phyloP scores from a whole-genome alignment of 2,329 filamentous ascomycete species.

The Colletotrichum abscissum region DNA sequence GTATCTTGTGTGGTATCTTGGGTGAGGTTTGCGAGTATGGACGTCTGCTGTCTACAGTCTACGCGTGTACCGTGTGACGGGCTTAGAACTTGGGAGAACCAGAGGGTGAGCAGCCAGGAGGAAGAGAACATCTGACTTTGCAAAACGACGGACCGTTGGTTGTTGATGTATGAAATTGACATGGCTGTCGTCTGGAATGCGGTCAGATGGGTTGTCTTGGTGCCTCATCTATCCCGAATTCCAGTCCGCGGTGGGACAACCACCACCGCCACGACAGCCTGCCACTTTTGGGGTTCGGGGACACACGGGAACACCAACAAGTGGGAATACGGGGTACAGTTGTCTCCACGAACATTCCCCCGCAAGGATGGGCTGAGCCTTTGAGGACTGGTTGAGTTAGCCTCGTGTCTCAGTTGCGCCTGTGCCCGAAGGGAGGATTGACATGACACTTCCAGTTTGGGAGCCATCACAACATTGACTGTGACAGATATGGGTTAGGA shows the following conservation, averaged over 20 bases:
- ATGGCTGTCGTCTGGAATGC: slow-evolving; percentile 6
- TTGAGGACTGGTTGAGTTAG: not conserved
- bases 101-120: not conserved
- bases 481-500: not conserved
- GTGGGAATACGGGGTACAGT: not conserved
- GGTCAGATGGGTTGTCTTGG: slow-evolving; percentile 6
- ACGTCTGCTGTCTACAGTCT: no score
- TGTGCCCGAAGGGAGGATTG: not conserved
- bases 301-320: not conserved
- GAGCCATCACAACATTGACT: not conserved
- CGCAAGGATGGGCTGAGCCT: not conserved
- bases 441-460: not conserved
- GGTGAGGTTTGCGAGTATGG: no score
- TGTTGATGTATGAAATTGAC: not conserved
- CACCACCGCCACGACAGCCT: not conserved
- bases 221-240: slow-evolving; percentile 21
- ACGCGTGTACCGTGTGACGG: no score
- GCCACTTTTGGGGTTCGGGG: not conserved
- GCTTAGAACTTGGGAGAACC: not conserved
- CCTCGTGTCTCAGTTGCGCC: not conserved
- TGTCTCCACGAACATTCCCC: not conserved
- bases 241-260: slow-evolving; percentile 1
- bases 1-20: not conserved
- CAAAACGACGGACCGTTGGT: not conserved
- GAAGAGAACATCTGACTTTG: not conserved